These are phyloP conservation scores for Pichia inconspicua DNA, from an alignment of 1,139 yeast species.

Conservation along the genomic window DNA sequence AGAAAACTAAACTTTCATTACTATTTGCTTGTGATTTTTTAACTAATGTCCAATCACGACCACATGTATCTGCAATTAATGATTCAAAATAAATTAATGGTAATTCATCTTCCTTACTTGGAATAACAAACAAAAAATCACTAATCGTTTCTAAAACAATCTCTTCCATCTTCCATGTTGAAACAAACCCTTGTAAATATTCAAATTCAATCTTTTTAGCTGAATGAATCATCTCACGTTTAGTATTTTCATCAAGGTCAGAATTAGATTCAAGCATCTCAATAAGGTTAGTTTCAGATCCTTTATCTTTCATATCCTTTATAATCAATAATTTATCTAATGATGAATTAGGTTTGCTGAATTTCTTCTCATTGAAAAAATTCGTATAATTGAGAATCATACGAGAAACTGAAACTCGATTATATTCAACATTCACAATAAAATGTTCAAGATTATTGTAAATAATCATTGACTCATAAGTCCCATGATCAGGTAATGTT, in stretches of 20 bases:
- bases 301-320: conserved; percentile 24
- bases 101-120: conserved; percentile 44
- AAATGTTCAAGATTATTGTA: conserved; percentile 72
- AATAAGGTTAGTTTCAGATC: conserved; percentile 28
- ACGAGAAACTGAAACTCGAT: conserved; percentile 78
- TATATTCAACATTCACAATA: conserved; percentile 75
- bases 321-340: conserved; percentile 53
- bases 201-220: conserved; percentile 29
- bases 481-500: conserved; percentile 63
- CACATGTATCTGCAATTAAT: conserved; percentile 83
- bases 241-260: conserved; percentile 27
- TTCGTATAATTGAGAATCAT: conserved; percentile 71
- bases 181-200: conserved; percentile 33
- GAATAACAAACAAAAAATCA: conserved; percentile 70
- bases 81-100: conserved; percentile 76
- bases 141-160: conserved; percentile 78
- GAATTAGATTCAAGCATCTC: conserved; percentile 29
- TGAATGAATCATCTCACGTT: conserved; percentile 25
- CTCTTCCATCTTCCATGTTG: conserved; percentile 91
- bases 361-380: conserved; percentile 61
- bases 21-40: conserved; percentile 14
- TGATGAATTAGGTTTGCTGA: conserved; percentile 79
- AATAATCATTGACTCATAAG: conserved; percentile 56
- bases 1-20: conserved; percentile 63
- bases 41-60: conserved; percentile 32